A percentile compares a stretch with the other conserved stretches of the same genome.
phyloP scores from a whole-genome alignment of 2,329 filamentous ascomycete genomes.

The Xylaria polymorpha region DNA sequence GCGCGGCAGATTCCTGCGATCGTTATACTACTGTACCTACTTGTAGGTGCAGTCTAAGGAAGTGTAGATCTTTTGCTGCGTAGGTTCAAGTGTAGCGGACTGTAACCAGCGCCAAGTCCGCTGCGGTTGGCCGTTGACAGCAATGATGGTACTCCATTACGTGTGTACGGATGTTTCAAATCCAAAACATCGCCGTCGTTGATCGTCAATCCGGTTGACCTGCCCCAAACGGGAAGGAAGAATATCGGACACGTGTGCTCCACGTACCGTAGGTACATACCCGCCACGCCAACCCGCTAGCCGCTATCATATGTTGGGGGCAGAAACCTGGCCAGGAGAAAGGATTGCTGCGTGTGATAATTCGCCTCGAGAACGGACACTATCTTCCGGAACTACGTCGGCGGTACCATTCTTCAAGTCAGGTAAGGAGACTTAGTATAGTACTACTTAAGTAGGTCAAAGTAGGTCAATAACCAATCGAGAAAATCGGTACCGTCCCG shows the following conservation, averaged over 20 bases:
- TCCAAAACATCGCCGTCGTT: conserved; percentile 33
- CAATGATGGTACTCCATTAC: conserved; percentile 12
- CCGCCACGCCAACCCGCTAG: conserved; percentile 9
- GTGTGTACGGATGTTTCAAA: conserved; percentile 33
- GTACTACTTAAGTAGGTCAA: conserved; percentile 1
- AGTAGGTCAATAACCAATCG: conserved; percentile 10
- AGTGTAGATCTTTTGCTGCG: conserved; percentile 23
- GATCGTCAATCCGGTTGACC: conserved; percentile 22
- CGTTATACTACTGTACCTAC: neutral
- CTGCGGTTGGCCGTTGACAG: conserved; percentile 21
- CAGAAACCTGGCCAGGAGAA: neutral
- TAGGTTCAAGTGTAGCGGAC: neutral
- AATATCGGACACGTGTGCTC: conserved; percentile 30
- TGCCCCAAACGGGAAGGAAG: conserved; percentile 30
- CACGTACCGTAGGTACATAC: conserved; percentile 16
- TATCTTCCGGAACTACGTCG: conserved; percentile 32
- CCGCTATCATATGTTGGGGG: neutral
- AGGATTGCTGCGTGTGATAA: neutral
- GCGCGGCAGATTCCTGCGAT: neutral
- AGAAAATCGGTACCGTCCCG: conserved; percentile 10
- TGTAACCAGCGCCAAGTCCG: conserved; percentile 18
- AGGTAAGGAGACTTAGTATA: no score
- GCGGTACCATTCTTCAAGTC: conserved; percentile 10
- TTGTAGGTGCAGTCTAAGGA: no score
- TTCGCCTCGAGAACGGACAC: conserved; percentile 23